These are phyloP conservation scores for Amesomyces nigricolor DNA, from an alignment of 2,329 filamentous ascomycete genomes.

Conservation along the genomic window DNA sequence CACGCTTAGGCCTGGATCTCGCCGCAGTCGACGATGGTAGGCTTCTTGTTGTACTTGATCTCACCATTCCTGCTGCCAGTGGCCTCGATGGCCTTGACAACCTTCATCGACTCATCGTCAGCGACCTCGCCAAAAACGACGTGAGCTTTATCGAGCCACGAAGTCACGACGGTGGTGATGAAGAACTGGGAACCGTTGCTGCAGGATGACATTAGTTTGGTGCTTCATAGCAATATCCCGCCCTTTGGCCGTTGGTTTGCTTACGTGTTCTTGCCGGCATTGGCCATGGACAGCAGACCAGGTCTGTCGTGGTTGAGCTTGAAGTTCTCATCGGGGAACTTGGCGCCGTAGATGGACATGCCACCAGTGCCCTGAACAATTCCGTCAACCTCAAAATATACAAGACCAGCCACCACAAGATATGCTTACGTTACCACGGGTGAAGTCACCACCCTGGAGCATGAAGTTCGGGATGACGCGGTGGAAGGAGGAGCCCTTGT, in stretches of 20 bases:
- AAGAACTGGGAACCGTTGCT: constrained; percentile 99
- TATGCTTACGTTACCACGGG: constrained; percentile 73
- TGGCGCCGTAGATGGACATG: constrained; percentile 92
- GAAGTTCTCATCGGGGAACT: constrained; percentile 95
- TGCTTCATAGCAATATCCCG: background rate
- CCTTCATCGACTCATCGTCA: constrained; percentile 41
- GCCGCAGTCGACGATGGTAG: constrained; percentile 53
- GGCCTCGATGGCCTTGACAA: constrained; percentile 59
- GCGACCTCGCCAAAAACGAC: constrained; percentile 77
- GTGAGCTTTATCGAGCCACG: constrained; percentile 78
- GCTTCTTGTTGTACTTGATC: constrained; percentile 51
- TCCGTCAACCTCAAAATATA: background rate
- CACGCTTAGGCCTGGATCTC: constrained; percentile 13
- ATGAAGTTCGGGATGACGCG: constrained; percentile 91
- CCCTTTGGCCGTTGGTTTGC: constrained; percentile 22
- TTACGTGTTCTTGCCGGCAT: constrained; percentile 89
- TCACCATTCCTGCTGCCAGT: constrained; percentile 51
- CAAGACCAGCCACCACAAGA: too few species aligned
- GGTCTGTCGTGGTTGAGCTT: constrained; percentile 63
- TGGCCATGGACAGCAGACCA: constrained; percentile 89
- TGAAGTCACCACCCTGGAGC: constrained; percentile 96
- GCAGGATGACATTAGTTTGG: constrained; percentile 42
- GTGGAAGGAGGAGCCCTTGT: constrained; percentile 81
- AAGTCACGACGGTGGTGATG: constrained; percentile 85
- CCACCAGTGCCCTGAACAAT: constrained; percentile 72